A percentile compares a stretch with the other conserved stretches of the same genome.
These are phyloP conservation scores for Saccharomycopsis vini DNA, from an alignment of 805 yeast species.

Conservation along the genomic window DNA sequence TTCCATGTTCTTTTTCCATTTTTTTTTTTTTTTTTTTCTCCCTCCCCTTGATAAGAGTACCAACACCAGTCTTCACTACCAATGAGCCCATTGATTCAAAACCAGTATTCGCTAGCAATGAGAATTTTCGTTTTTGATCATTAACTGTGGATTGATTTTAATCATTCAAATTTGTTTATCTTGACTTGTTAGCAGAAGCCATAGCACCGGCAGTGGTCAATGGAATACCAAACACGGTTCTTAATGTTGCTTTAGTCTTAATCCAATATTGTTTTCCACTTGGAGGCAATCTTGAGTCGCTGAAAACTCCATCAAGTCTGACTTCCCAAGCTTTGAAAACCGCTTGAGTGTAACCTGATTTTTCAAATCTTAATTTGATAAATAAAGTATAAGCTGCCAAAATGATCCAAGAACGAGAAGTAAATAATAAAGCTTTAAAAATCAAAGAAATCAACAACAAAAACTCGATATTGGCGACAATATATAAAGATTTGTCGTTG, in stretches of 20 bases:
- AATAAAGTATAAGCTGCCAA: slow-evolving; percentile 49
- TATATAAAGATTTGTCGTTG: slow-evolving; percentile 49
- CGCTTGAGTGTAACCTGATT: slow-evolving; percentile 61
- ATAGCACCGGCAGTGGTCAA: neutral
- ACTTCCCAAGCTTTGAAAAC: slow-evolving; percentile 64
- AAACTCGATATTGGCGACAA: slow-evolving; percentile 55
- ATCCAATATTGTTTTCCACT: slow-evolving; percentile 42
- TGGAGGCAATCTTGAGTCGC: slow-evolving; percentile 47
- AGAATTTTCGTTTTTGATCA: no score
- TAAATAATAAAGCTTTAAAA: slow-evolving; percentile 49
- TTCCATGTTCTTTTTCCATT: no score
- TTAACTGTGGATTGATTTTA: no score
- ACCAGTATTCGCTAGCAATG: no score
- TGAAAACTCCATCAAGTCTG: slow-evolving; percentile 46
- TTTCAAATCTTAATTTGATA: slow-evolving; percentile 70
- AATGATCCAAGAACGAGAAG: slow-evolving; percentile 52
- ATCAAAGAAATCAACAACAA: slow-evolving; percentile 33
- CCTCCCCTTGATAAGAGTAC: no score
- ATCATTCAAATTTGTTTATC: neutral
- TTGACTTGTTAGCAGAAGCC: neutral
- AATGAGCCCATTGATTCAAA: no score
- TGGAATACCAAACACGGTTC: slow-evolving; percentile 20
- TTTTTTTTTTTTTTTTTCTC: no score
- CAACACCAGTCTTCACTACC: no score
- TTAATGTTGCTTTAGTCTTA: slow-evolving; percentile 31